phyloP scores from a whole-genome alignment of 2,329 filamentous ascomycete genomes.

The Aspergillus quadrilineatus region DNA sequence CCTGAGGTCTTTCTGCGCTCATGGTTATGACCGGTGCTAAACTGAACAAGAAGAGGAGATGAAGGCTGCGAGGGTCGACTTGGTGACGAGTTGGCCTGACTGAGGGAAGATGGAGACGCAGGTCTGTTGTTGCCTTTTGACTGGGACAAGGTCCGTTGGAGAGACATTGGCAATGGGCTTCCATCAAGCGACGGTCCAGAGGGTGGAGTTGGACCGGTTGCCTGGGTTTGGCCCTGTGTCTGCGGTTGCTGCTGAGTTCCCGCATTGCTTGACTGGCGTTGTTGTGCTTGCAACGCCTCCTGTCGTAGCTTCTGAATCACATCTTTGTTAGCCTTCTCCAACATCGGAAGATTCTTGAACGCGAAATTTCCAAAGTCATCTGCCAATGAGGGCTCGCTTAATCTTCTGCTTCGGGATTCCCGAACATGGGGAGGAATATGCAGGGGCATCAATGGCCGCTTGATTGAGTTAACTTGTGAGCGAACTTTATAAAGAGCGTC shows the following conservation, averaged over 20 bases:
- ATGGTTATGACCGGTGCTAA: conserved; percentile 77
- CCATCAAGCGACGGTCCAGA: conserved; percentile 74
- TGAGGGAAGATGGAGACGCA: conserved; percentile 78
- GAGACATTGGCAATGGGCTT: conserved; percentile 76
- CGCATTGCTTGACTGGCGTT: conserved; percentile 46
- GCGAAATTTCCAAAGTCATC: conserved; percentile 97
- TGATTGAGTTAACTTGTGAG: conserved; percentile 81
- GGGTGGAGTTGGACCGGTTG: conserved; percentile 22
- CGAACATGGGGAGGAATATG: conserved; percentile 96
- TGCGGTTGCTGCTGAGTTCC: conserved; percentile 26
- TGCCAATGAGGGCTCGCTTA: conserved; percentile 83
- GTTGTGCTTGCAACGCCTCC: conserved; percentile 75
- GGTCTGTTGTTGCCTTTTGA: conserved; percentile 76
- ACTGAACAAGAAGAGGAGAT: conserved; percentile 92
- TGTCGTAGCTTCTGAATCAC: conserved; percentile 94
- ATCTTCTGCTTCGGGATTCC: conserved; percentile 78
- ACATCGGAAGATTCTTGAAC: conserved; percentile 94
- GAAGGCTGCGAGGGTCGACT: conserved; percentile 80
- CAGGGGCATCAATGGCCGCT: conserved; percentile 88
- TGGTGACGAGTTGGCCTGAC: conserved; percentile 80
- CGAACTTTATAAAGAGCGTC: conserved; percentile 89
- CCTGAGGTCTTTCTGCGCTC: conserved; percentile 92
- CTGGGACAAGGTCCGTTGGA: conserved; percentile 80
- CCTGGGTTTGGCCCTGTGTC: conserved; percentile 1
- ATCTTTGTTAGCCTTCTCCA: conserved; percentile 98